Base-by-base conservation (phyloP, 2,329 filamentous ascomycete genomes). In the Fusarium ambrosium region DNA sequence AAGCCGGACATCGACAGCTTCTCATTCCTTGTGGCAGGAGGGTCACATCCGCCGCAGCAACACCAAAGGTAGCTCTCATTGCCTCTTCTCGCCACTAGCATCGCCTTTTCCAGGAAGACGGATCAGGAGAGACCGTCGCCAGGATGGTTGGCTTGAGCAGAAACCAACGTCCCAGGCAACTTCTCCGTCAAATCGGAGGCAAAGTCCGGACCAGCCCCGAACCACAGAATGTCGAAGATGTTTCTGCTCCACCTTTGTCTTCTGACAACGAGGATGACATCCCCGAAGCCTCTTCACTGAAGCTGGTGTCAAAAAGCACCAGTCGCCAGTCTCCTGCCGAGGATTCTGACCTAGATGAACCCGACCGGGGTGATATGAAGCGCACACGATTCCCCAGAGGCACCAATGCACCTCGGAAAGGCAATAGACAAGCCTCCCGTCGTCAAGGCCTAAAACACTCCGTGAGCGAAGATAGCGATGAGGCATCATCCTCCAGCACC, bases 301-400 rank as follows among this genome's bases (percentile, higher is more conserved):
- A 24, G 32, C 37, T 68, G 27, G 67, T 45, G 27, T 29, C 27
- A 43, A 45, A 32, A 24, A 45, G 27, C 18, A 45, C 55, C 24
- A 61, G 58, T 27, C 18, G 29, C 10, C 62, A 58, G 32, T 45
- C 69, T 18, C 51, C 58, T 36, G 18, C 37, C 8, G 73, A 77
- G 29, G 75, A 78, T 59, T 82, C 80, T 3, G 78, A 76, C 24
- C 77, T 81, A 36, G 77, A 82, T 24, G 66, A 65, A 29, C 71
- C 66, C 36, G 66, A 68, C n/a, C 71, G 75, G 6, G 82, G 76
- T 18, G 71, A 80, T 62, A 86, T 87, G 29, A 79, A 72, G 41
- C 73, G 71, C 10, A 84, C 82, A n/a, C 67, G 36, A 14, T 86
- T 86, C 51, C 27, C 51, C 22, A 29, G 66, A n/a, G 37, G 48